phyloP scores from a whole-genome alignment of 257 asterid genomes.

The Solanum sejunctum region DNA sequence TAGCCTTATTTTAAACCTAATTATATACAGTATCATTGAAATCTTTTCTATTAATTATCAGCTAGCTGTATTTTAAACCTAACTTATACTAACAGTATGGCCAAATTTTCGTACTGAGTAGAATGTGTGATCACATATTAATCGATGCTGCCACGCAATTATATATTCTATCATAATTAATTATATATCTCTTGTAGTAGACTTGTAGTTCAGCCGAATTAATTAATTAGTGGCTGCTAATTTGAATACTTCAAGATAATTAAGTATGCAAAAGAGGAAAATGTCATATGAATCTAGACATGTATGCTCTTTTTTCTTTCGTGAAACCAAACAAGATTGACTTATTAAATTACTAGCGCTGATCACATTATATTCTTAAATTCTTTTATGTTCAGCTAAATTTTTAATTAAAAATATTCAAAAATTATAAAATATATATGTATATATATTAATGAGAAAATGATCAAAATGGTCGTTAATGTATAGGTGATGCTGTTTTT shows the following conservation, averaged over 20 bases:
- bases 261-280: not conserved
- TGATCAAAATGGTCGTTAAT: no score
- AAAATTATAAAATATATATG: no score
- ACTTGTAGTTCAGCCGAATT: not conserved
- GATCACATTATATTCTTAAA: not conserved
- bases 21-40: not conserved
- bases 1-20: not conserved
- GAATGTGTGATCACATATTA: not conserved
- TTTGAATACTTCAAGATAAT: not conserved
- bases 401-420: not conserved
- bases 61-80: not conserved
- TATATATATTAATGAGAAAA: no score
- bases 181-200: not conserved
- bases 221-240: not conserved
- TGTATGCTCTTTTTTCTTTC: not conserved
- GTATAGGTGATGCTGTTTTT: no score
- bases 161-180: not conserved
- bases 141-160: not conserved
- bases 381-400: not conserved
- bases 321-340: not conserved
- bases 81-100: not conserved
- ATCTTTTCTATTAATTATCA: not conserved
- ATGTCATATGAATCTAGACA: not conserved
- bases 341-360: not conserved
- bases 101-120: not conserved